Base-by-base conservation (phyloP, 495 filamentous ascomycete genomes). In the Aspergillus ostianus region DNA sequence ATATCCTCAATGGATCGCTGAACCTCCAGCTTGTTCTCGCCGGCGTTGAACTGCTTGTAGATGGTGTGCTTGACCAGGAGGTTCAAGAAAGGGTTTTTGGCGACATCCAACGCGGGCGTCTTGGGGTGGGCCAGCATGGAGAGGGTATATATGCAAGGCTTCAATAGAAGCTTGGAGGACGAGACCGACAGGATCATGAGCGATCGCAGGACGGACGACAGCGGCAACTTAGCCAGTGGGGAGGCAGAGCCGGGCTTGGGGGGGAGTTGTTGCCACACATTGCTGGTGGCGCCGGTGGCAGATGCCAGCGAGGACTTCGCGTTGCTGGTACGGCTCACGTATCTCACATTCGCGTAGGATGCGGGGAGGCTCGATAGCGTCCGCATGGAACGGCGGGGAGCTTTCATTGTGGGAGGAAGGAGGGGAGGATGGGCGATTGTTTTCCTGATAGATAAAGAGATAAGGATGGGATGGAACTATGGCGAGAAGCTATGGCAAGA, bases 111-210 rank as follows among this genome's bases (percentile, higher is more conserved):
- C 21, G 80, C 26, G 1, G 84, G 76, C 18, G 72, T 84, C 47
- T 82, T 84, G 19, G 88, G 87, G 63, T 91, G 77, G 13, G 91
- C 89, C 63, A 95, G 79, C n/a, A 77, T 67, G 4, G 83, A 84
- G 61, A 95, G 87, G 18, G 88, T 73, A 48, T 80, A 79, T 29
- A 93, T 83, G 47, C 86, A 92, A 29, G 88, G 86, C 30, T 79
- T 78, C 23, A 97, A 81, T 6, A 96, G 82, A 19, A 88, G 59
- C 0, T 85, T 82, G 0, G 90, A 93, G 9, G 90, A 91, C 0
- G 93, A 96, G 56, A 97, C 80, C 20, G 85, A 85, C 15, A 90
- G 88, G 15, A 92, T 89, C 57, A 90, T 78, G 59, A 93, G 78
- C 9, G 91, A 92, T 26, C 93, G 89, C 47, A 97, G 72, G 50